Conservation (phyloP, 2,329 filamentous ascomycete species). For the Fusarium circinatum region DNA sequence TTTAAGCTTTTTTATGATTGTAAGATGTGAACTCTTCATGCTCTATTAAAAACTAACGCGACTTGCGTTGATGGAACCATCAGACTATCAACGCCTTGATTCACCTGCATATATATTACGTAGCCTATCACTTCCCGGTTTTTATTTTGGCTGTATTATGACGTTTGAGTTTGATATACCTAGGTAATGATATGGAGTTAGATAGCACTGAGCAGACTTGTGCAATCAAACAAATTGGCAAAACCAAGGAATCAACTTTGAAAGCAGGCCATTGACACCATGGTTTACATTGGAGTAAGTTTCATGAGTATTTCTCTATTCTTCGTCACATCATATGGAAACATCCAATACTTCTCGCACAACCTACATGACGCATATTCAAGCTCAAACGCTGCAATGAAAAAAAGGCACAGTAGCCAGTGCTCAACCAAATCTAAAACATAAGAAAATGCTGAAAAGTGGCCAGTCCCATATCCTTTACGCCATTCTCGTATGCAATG, state of each 20-base stretch:
- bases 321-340: background rate
- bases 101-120: background rate
- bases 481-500: conserved; percentile 39
- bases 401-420: conserved; percentile 32
- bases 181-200: background rate
- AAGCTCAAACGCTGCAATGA: conserved; percentile 7
- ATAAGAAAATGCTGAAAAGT: conserved; percentile 24
- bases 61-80: background rate
- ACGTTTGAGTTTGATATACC: background rate
- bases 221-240: background rate
- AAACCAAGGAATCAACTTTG: background rate
- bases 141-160: background rate
- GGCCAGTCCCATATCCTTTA: conserved; percentile 18
- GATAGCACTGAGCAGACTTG: background rate
- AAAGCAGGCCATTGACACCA: background rate
- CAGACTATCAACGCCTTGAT: background rate
- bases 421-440: conserved; percentile 32
- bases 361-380: conserved; percentile 11
- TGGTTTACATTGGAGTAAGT: background rate
- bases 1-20: background rate
- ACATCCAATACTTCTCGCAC: background rate
- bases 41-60: background rate
- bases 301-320: background rate
- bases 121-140: background rate
- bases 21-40: background rate